Conservation (phyloP, 495 filamentous ascomycete genomes). For the Lophium mytilinum region DNA sequence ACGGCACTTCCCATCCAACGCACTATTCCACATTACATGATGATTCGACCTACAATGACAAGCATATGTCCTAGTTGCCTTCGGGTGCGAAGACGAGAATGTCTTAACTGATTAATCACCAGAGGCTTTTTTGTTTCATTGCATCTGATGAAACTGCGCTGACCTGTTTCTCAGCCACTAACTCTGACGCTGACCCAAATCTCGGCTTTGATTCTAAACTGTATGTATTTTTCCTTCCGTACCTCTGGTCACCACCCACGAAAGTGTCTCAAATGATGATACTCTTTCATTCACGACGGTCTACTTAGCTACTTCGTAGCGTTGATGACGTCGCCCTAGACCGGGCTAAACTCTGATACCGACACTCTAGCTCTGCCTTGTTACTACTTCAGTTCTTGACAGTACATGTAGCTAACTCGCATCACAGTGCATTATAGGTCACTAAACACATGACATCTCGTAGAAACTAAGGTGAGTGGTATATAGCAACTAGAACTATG, state of each 20-base stretch:
- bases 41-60: conserved; percentile 63
- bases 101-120: conserved; percentile 26
- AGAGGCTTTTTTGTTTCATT: neutral
- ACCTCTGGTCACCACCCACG: conserved; percentile 29
- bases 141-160: neutral
- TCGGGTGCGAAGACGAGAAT: conserved; percentile 54
- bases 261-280: conserved; percentile 57
- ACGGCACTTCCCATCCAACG: neutral
- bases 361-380: too few relatives aligned
- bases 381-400: too few relatives aligned
- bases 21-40: conserved; percentile 38
- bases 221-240: conserved; percentile 12
- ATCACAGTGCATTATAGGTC: too few relatives aligned
- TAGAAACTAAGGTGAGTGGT: too few relatives aligned
- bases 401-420: too few relatives aligned
- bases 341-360: conserved; percentile 45
- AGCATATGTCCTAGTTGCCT: conserved; percentile 77
- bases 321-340: conserved; percentile 90
- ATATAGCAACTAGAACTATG: too few relatives aligned
- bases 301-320: conserved; percentile 74
- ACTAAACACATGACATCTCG: too few relatives aligned
- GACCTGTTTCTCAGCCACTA: neutral
- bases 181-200: neutral
- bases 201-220: neutral
- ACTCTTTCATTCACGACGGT: conserved; percentile 89